Percentiles rank a stretch among this genome's conserved stretches.
phyloP scores from a whole-genome alignment of 495 filamentous ascomycete species.

The Penicillium canescens region DNA sequence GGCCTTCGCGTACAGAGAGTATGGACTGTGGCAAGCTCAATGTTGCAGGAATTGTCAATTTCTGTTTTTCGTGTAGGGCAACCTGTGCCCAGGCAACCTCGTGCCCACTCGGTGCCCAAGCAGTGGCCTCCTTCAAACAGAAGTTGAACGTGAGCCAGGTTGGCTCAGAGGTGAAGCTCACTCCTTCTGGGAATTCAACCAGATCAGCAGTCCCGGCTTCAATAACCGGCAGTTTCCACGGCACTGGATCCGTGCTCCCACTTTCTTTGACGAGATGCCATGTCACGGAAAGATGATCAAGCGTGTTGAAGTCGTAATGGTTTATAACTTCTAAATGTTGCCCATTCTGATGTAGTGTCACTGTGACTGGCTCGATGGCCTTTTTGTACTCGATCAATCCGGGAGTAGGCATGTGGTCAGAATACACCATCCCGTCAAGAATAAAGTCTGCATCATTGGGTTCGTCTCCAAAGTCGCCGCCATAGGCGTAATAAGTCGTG shows the following conservation, averaged over 20 bases:
- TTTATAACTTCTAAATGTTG: constrained; percentile 46
- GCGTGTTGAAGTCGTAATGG: constrained; percentile 52
- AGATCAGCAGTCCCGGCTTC: constrained; percentile 2
- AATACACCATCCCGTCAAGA: constrained; percentile 63
- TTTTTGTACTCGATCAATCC: constrained; percentile 63
- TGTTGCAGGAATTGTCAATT: constrained; percentile 13
- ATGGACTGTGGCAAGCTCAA: constrained; percentile 15
- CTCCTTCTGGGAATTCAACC: constrained; percentile 22
- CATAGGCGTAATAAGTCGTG: constrained; percentile 64
- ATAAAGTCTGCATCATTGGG: constrained; percentile 68
- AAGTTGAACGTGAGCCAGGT: constrained; percentile 52
- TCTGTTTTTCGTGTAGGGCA: constrained; percentile 12
- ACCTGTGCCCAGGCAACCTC: constrained; percentile 56
- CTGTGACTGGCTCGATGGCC: constrained; percentile 55
- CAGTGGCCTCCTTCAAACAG: constrained; percentile 26
- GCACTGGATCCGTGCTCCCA: constrained; percentile 24
- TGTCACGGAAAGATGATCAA: constrained; percentile 48
- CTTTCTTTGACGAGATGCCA: constrained; percentile 44
- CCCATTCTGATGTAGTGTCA: constrained; percentile 13
- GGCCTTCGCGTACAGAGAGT: neutral
- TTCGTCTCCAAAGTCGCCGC: constrained; percentile 66
- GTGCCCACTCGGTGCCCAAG: constrained; percentile 48
- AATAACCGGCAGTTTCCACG: constrained; percentile 5
- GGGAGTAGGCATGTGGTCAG: constrained; percentile 58
- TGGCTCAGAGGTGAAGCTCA: neutral